Evolutionary conservation across 345 rosid genomes (phyloP).

Genomic region (Camelina hispida): DNA sequence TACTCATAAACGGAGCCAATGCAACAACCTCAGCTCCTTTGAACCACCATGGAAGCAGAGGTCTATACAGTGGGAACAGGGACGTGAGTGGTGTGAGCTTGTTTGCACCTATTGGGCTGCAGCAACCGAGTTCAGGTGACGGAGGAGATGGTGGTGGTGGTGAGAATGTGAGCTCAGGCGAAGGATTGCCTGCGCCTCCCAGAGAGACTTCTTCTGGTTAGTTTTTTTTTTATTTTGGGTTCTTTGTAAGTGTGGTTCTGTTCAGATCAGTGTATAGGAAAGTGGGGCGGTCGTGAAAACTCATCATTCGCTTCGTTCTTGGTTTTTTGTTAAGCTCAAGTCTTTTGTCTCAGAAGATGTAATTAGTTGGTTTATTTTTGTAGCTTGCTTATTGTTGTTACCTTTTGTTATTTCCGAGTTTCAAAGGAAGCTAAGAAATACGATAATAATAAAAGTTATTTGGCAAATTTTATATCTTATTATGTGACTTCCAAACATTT

Average conservation of each 20-base stretch:
- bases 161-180: constrained; percentile 42
- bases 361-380: constrained; percentile 30
- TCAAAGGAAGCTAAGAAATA: constrained; percentile 2
- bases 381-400: constrained; percentile 9
- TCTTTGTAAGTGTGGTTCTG: constrained; percentile 2
- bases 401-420: constrained; percentile 15
- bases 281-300: constrained; percentile 2
- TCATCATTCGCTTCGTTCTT: constrained; percentile 25
- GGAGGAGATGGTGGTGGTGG: constrained; percentile 32
- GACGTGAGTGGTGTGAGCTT: constrained; percentile 59
- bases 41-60: constrained; percentile 65
- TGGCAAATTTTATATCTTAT: not conserved
- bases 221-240: not conserved
- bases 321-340: constrained; percentile 22
- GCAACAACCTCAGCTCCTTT: constrained; percentile 47
- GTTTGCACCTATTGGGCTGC: constrained; percentile 50
- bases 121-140: constrained; percentile 26
- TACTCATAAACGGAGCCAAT: constrained; percentile 75
- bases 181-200: constrained; percentile 34
- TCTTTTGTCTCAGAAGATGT: constrained; percentile 24
- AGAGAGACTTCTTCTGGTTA: constrained; percentile 43
- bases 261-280: constrained; percentile 31
- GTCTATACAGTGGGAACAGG: constrained; percentile 60
- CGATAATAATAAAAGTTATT: constrained; percentile 23
- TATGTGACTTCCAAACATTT: not conserved